Evolutionary conservation across 1,284 basidiomycete species (phyloP), one percentile per base, ranked within the genome.

Genomic region (Hypsizygus ulmarius): DNA sequence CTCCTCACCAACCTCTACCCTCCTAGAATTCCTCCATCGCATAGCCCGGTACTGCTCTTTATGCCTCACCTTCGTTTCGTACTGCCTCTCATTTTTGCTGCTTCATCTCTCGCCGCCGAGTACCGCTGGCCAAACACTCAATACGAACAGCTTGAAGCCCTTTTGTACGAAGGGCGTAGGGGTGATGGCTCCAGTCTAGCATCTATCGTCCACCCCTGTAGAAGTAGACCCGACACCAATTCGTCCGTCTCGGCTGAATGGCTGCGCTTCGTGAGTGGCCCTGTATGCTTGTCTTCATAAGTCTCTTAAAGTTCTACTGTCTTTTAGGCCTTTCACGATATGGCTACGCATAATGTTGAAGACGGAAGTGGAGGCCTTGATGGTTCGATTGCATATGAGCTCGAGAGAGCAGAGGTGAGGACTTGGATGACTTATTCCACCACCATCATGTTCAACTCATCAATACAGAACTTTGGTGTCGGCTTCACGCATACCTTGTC

Each of bases 121-220:
- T 73, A 74, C 57, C 59, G 61, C 35, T 74, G 68, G 68, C 71
- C 71, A n/a, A 68, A 67, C 46, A 65, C 66, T 11, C 71, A 68
- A 52, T 72, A 73, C 52, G 71, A 74, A 33, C 63, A 67, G 10
- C 57, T 73, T 8, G 72, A 74, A 56, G 62, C 57, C n/a, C 62
- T 71, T 32, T 48, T 74, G 7, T 74, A 69, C 47, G 70, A 73
- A 58, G 72, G 72, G 12, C 59, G 65, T 29, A 63, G 69, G 46
- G 61, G 65, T 16, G 72, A 72, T 47, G 70, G 70, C 11, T 72
- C 70, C 11, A 73, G 68, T 53, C 50, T 74, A 39, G 59, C 70
- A 6, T 60, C 67, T n/a, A 54, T 73, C 5, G 70, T 73, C 0
- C 64, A 67, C 43, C 71, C 72, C 9, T 74, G 72, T 54, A 63